phyloP scores from a whole-genome alignment of 108 stramenopile genomes.

The Seminavis robusta region DNA sequence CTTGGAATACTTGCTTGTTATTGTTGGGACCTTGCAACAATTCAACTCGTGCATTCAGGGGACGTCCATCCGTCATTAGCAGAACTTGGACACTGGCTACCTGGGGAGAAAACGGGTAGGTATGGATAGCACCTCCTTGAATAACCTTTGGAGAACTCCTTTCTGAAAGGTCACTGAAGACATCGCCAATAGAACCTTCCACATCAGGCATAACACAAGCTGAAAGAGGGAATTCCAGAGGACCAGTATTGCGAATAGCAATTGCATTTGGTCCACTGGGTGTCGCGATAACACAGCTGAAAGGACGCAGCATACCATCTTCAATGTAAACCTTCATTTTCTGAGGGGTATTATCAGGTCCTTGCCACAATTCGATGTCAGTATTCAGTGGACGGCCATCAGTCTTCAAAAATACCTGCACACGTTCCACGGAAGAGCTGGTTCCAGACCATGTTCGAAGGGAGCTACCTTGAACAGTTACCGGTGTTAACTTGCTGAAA shows the following conservation, averaged over 20 bases:
- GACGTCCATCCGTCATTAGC: slow-evolving; percentile 76
- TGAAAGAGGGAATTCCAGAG: slow-evolving; percentile 72
- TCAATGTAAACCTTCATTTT: slow-evolving; percentile 81
- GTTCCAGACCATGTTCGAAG: slow-evolving; percentile 70
- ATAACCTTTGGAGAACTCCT: no score
- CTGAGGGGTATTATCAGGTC: slow-evolving; percentile 78
- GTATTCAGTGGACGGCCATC: slow-evolving; percentile 78
- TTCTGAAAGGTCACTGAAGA: no score
- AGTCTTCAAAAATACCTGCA: slow-evolving; percentile 65
- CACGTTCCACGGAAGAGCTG: slow-evolving; percentile 49
- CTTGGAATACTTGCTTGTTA: slow-evolving; percentile 83
- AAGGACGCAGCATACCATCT: slow-evolving; percentile 72
- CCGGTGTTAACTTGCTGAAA: not conserved
- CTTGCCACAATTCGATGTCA: slow-evolving; percentile 71
- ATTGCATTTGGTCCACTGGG: slow-evolving; percentile 76
- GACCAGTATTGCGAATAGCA: slow-evolving; percentile 74
- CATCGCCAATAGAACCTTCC: slow-evolving; percentile 39
- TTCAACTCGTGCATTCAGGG: slow-evolving; percentile 74
- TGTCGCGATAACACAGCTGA: slow-evolving; percentile 69
- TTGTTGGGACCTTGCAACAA: slow-evolving; percentile 85
- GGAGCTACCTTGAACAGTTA: slow-evolving; percentile 60
- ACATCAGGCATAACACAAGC: slow-evolving; percentile 58
- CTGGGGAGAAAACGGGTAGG: slow-evolving; percentile 64
- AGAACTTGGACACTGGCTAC: slow-evolving; percentile 67
- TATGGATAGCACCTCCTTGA: slow-evolving; percentile 76